phyloP scores from a whole-genome alignment of 495 filamentous ascomycete species.

The Aspergillus haitiensis region DNA sequence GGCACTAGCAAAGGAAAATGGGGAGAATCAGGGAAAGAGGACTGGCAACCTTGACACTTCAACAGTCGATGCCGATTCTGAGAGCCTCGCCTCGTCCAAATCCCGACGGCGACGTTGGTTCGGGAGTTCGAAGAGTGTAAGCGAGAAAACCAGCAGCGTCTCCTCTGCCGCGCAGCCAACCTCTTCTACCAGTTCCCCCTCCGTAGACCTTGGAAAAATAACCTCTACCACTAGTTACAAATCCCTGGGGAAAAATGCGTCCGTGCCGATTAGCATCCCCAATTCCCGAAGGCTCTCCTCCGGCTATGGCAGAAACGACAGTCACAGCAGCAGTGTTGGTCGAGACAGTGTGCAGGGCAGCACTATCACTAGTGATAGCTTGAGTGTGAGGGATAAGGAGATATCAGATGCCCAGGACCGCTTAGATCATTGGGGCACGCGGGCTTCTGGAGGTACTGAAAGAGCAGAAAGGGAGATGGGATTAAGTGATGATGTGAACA shows the following conservation, averaged over 20 bases:
- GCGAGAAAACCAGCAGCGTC: constrained; percentile 31
- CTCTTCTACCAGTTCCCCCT: constrained; percentile 26
- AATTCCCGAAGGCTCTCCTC: constrained; percentile 29
- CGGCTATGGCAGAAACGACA: constrained; percentile 20
- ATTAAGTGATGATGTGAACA: constrained; percentile 53
- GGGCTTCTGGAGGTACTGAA: constrained; percentile 44
- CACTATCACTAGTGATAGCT: constrained; percentile 43
- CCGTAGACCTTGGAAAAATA: constrained; percentile 30
- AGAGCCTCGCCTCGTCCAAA: constrained; percentile 35
- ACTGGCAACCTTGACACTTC: constrained; percentile 24
- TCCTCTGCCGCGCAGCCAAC: constrained; percentile 22
- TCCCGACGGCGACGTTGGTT: constrained; percentile 47
- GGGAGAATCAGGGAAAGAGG: constrained; percentile 18
- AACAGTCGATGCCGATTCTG: constrained; percentile 31
- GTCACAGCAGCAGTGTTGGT: constrained; percentile 32
- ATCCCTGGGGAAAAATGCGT: constrained; percentile 23
- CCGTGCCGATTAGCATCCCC: constrained; percentile 40
- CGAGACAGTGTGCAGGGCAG: constrained; percentile 36
- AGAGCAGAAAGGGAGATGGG: constrained; percentile 48
- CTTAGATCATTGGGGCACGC: constrained; percentile 43
- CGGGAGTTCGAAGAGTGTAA: constrained; percentile 39
- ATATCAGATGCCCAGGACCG: constrained; percentile 52
- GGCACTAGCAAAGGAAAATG: constrained; percentile 31
- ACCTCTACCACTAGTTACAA: constrained; percentile 24
- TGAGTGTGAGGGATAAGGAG: constrained; percentile 47